A percentile compares a stretch with the other conserved stretches of the same genome.
Evolutionary conservation across 495 filamentous ascomycete genomes (phyloP).

Genomic region (Tuber calosporum): DNA sequence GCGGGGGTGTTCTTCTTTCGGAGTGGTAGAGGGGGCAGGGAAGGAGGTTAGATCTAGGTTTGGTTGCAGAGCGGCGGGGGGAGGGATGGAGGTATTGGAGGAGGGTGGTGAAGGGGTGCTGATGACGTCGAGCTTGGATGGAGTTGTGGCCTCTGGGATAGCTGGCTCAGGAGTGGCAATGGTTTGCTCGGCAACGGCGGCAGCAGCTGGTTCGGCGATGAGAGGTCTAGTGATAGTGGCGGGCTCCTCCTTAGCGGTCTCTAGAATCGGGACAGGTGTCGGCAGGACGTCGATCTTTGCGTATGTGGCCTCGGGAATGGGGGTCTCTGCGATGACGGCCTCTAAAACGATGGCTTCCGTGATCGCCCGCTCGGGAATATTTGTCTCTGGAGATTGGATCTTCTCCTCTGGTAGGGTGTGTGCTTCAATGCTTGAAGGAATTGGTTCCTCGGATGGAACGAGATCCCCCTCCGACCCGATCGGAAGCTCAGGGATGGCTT

Average conservation of each 20-base stretch:
- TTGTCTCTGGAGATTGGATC: neutral
- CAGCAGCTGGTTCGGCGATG: neutral
- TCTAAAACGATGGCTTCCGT: neutral
- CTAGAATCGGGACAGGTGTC: neutral
- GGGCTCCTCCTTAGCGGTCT: neutral
- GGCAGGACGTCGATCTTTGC: neutral
- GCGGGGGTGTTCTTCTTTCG: neutral
- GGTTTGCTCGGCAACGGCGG: neutral
- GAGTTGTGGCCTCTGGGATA: neutral
- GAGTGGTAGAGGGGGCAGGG: neutral
- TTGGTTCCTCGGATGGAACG: neutral
- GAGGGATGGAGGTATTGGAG: neutral
- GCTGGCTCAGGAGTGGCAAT: neutral
- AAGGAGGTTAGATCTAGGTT: neutral
- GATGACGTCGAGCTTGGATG: neutral
- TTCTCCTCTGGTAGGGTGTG: neutral
- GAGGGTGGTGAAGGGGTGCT: neutral
- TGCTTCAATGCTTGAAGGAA: neutral
- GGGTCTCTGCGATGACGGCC: neutral
- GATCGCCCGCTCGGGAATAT: neutral
- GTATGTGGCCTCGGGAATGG: neutral
- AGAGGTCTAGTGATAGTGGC: neutral
- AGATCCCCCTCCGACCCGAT: neutral
- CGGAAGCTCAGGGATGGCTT: neutral
- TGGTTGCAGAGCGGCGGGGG: neutral